phyloP scores from a whole-genome alignment of 345 rosid genomes.

The Cardamine resedifolia region DNA sequence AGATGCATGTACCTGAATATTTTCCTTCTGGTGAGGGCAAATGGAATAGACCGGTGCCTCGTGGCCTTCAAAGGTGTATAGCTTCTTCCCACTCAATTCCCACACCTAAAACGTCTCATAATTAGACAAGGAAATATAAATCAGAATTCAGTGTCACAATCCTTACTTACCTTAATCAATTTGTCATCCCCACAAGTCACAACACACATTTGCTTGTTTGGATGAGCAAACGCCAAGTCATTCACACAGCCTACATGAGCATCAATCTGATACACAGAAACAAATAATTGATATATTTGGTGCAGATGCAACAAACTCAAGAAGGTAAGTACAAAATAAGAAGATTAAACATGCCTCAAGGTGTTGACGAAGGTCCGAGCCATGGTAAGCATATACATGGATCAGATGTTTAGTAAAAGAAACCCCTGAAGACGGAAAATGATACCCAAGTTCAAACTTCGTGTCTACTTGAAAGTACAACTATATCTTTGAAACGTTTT shows the following conservation, averaged over 20 bases:
- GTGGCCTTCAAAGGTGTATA: constrained; percentile 73
- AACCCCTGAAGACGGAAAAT: constrained; percentile 49
- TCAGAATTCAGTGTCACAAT: neutral
- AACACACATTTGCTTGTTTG: constrained; percentile 47
- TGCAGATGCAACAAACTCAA: constrained; percentile 5
- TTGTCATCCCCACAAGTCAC: constrained; percentile 89
- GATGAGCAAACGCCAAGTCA: constrained; percentile 67
- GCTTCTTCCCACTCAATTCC: constrained; percentile 57
- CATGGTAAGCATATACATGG: constrained; percentile 62
- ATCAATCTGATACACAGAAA: constrained; percentile 55
- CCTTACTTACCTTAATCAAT: constrained; percentile 58
- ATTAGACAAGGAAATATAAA: neutral
- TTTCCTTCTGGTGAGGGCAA: constrained; percentile 60
- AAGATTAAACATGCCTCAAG: constrained; percentile 48
- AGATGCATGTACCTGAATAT: constrained; percentile 40
- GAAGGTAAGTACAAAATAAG: neutral
- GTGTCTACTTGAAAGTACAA: constrained; percentile 26
- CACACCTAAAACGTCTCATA: constrained; percentile 49
- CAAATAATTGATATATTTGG: neutral
- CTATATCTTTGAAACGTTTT: neutral
- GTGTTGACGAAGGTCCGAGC: constrained; percentile 62
- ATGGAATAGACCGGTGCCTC: constrained; percentile 69
- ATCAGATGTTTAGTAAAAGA: constrained; percentile 70
- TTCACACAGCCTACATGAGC: constrained; percentile 76
- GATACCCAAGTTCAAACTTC: constrained; percentile 15